These are phyloP conservation scores for Aspergillus diversus DNA, from an alignment of 495 filamentous ascomycete genomes.

Conservation along the genomic window DNA sequence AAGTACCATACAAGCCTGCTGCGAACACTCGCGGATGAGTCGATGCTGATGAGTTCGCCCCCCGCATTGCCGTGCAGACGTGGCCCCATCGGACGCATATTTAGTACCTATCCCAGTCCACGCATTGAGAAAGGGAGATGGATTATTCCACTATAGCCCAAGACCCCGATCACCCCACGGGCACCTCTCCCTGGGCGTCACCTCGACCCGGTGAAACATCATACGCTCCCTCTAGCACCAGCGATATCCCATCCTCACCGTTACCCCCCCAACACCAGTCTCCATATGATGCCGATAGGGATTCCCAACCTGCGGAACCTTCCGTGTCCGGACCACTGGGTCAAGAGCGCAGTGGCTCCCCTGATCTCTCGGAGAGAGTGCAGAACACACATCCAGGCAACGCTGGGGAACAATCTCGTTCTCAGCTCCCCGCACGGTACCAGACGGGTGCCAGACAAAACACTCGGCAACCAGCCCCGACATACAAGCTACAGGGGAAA, in stretches of 20 bases:
- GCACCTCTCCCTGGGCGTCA: slow-evolving; percentile 79
- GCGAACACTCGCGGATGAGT: neutral
- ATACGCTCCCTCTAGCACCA: slow-evolving; percentile 52
- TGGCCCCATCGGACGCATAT: slow-evolving; percentile 27
- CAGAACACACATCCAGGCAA: slow-evolving; percentile 49
- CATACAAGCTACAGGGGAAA: slow-evolving; percentile 89
- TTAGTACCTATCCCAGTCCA: slow-evolving; percentile 24
- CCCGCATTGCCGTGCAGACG: slow-evolving; percentile 26
- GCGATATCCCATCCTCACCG: slow-evolving; percentile 62
- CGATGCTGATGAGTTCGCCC: slow-evolving; percentile 16
- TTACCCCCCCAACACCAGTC: slow-evolving; percentile 45
- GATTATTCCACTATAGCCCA: slow-evolving; percentile 80
- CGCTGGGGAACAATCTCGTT: slow-evolving; percentile 45
- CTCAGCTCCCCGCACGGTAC: slow-evolving; percentile 52
- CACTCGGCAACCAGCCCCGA: slow-evolving; percentile 54
- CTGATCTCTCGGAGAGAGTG: slow-evolving; percentile 49
- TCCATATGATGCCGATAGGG: slow-evolving; percentile 41
- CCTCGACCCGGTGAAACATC: slow-evolving; percentile 64
- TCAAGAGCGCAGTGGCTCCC: slow-evolving; percentile 30
- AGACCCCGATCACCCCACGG: slow-evolving; percentile 72
- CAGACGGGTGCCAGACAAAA: slow-evolving; percentile 49
- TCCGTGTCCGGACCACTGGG: slow-evolving; percentile 8
- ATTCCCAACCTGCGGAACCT: slow-evolving; percentile 31
- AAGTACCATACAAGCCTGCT: neutral
- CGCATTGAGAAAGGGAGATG: slow-evolving; percentile 53